Evolutionary conservation across 2,329 filamentous ascomycete species (phyloP).

Genomic region (Arthroderma uncinatum): DNA sequence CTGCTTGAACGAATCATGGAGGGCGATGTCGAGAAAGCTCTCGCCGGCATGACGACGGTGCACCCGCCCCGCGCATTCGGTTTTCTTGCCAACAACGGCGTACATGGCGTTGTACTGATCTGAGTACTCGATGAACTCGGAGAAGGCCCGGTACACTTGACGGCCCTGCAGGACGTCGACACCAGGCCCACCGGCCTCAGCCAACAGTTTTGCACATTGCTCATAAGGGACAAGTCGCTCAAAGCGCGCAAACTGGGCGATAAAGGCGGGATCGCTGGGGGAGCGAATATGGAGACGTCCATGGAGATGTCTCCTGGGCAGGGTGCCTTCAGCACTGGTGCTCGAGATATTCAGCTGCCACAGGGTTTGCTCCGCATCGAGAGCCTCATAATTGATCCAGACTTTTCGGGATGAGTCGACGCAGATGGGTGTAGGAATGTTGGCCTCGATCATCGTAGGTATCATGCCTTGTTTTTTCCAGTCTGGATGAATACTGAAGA

Average conservation of each 20-base stretch:
- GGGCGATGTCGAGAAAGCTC: neutral
- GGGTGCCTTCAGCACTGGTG: neutral
- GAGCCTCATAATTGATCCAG: neutral
- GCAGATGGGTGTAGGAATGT: constrained; percentile 1
- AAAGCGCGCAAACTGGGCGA: neutral
- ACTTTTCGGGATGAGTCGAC: neutral
- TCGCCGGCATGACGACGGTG: neutral
- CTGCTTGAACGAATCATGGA: constrained; percentile 2
- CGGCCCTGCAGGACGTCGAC: constrained; percentile 5
- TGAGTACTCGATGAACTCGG: constrained; percentile 20
- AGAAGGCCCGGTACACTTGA: constrained; percentile 9
- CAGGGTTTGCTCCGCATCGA: neutral
- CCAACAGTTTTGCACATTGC: neutral
- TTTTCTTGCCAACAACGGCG: constrained; percentile 7
- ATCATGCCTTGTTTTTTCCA: neutral
- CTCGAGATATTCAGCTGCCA: constrained; percentile 3
- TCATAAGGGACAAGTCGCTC: constrained; percentile 3
- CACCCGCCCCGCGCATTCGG: neutral
- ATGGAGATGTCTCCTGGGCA: neutral
- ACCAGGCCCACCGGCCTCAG: neutral
- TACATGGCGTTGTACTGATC: constrained; percentile 19
- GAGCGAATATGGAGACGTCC: neutral
- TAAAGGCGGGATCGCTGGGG: neutral
- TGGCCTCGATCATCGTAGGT: neutral
- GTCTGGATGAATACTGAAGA: neutral